phyloP scores from a whole-genome alignment of 2,329 filamentous ascomycete genomes.

The Ophiostoma ulmi region DNA sequence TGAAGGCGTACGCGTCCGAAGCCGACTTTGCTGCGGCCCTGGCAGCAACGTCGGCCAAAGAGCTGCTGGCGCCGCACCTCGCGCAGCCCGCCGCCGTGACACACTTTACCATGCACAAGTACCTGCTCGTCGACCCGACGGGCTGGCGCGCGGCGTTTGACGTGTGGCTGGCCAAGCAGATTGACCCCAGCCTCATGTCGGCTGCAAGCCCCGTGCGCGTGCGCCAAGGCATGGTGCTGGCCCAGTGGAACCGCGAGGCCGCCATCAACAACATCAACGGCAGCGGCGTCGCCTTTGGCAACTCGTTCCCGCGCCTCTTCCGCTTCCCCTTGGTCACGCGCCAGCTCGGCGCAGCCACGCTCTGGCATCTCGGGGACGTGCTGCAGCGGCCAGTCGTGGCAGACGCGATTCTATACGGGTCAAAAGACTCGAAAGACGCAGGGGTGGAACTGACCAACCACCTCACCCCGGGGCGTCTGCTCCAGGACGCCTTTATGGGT shows the following conservation, averaged over 20 bases:
- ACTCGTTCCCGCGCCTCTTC: constrained; percentile 27
- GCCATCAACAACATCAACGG: neutral
- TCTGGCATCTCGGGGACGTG: neutral
- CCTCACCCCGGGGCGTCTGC: neutral
- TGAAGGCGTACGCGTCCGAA: constrained; percentile 25
- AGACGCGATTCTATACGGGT: neutral
- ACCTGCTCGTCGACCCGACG: constrained; percentile 27
- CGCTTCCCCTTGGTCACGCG: constrained; percentile 18
- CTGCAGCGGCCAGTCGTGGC: constrained; percentile 11
- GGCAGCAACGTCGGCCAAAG: neutral
- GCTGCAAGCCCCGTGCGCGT: constrained; percentile 23
- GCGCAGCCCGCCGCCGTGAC: neutral
- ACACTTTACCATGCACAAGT: constrained; percentile 17
- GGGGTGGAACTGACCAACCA: neutral
- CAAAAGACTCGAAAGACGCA: neutral
- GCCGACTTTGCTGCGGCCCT: neutral
- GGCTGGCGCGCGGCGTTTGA: constrained; percentile 29
- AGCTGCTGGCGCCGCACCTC: neutral
- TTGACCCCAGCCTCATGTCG: constrained; percentile 16
- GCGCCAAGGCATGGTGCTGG: constrained; percentile 19
- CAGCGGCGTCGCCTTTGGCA: constrained; percentile 24
- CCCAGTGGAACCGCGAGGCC: constrained; percentile 22
- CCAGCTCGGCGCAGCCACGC: neutral
- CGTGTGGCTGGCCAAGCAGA: constrained; percentile 23
- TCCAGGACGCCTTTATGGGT: constrained; percentile 34